Evolutionary conservation across 2,329 filamentous ascomycete genomes (phyloP).

Genomic region (Exophiala mesophila): DNA sequence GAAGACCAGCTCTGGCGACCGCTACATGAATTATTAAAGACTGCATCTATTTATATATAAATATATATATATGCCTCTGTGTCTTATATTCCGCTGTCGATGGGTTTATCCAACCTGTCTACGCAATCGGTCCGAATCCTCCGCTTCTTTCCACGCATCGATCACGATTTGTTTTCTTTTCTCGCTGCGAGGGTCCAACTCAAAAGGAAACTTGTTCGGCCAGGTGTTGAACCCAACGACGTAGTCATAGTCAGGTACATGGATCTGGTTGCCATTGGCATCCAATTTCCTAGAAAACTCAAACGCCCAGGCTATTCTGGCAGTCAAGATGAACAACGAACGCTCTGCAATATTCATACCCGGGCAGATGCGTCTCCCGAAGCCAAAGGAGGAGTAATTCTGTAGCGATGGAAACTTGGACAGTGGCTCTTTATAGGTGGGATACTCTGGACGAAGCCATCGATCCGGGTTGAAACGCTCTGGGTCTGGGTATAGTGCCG

Average conservation of each 20-base stretch:
- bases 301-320: constrained; percentile 32
- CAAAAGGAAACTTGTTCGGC: background rate
- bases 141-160: too few relatives aligned
- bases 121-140: too few relatives aligned
- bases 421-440: constrained; percentile 2
- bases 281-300: constrained; percentile 1
- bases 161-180: too few relatives aligned
- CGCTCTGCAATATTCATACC: constrained; percentile 25
- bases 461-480: constrained; percentile 51
- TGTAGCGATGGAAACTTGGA: constrained; percentile 1
- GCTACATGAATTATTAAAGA: too few relatives aligned
- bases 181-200: background rate
- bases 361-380: constrained; percentile 42
- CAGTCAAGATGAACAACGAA: constrained; percentile 16
- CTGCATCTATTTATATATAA: too few relatives aligned
- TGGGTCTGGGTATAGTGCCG: constrained; percentile 46
- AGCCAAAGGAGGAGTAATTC: constrained; percentile 34
- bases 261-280: background rate
- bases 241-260: constrained; percentile 2
- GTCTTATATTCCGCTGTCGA: too few relatives aligned
- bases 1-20: too few relatives aligned
- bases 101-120: too few relatives aligned
- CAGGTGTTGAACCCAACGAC: background rate
- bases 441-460: constrained; percentile 47
- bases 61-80: too few relatives aligned